Conservation (phyloP, 768 basidiomycete species). For the Cystobasidium tubakii region DNA sequence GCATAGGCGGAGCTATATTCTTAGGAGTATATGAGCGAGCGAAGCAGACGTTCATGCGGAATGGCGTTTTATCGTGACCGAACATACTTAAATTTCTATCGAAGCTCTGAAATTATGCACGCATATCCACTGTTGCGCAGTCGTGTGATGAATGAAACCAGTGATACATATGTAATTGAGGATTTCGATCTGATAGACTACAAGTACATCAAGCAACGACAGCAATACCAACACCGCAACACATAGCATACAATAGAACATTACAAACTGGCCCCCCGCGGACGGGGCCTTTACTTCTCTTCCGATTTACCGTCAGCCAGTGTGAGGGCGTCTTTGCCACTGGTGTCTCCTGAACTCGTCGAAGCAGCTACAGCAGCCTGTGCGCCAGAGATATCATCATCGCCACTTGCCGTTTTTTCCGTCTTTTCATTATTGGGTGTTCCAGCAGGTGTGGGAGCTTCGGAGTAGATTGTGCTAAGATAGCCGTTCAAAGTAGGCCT, state of each 20-base stretch:
- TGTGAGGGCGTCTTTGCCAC: neutral
- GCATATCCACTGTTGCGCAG: neutral
- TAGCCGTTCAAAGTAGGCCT: slow-evolving; percentile 11
- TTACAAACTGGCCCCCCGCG: too few relatives aligned
- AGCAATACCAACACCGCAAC: neutral
- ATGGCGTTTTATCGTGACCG: neutral
- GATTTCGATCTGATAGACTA: neutral
- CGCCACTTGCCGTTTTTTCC: neutral
- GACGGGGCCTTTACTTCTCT: neutral
- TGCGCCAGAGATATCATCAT: neutral
- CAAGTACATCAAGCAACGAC: neutral
- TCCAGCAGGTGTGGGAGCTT: slow-evolving; percentile 1
- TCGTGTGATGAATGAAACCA: neutral
- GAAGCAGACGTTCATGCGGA: slow-evolving; percentile 22
- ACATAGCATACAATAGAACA: neutral
- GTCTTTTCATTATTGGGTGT: neutral
- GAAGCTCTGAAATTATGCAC: too few relatives aligned
- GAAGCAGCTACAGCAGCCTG: neutral
- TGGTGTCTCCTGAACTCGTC: neutral
- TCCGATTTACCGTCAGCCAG: neutral
- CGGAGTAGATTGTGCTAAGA: slow-evolving; percentile 14
- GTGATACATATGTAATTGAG: neutral
- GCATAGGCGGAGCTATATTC: slow-evolving; percentile 91
- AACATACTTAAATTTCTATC: too few relatives aligned
- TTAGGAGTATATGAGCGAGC: slow-evolving; percentile 60